Conservation (phyloP, 257 asterid genomes). For the Pogostemon cablin region DNA sequence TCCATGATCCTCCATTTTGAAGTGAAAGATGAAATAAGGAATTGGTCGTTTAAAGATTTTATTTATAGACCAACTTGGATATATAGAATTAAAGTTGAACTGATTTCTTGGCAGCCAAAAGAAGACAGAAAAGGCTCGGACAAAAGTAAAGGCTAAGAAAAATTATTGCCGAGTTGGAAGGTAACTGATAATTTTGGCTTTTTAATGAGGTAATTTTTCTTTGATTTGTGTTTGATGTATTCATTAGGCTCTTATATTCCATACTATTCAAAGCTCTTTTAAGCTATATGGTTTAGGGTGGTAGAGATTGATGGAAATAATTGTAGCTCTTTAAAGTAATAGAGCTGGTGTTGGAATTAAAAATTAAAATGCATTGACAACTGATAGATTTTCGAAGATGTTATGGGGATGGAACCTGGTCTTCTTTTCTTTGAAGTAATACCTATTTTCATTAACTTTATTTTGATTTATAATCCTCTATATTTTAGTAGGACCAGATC, state of each 20-base stretch:
- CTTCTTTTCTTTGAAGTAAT: slow-evolving; percentile 96
- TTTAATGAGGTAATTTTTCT: too few species aligned
- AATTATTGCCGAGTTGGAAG: too few species aligned
- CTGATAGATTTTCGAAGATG: slow-evolving; percentile 53
- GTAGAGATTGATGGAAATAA: too few species aligned
- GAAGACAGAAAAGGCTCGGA: too few species aligned
- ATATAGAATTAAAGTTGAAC: neutral
- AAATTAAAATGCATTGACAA: slow-evolving; percentile 35
- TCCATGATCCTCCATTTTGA: neutral
- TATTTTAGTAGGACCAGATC: neutral
- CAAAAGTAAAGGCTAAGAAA: too few species aligned
- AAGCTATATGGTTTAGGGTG: too few species aligned
- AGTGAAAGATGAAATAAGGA: neutral
- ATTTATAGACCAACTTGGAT: neutral
- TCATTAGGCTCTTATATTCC: too few species aligned
- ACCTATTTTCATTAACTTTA: slow-evolving; percentile 9
- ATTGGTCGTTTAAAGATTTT: neutral
- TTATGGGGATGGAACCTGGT: slow-evolving; percentile 94
- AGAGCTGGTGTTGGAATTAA: slow-evolving; percentile 39
- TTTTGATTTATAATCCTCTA: slow-evolving; percentile 14
- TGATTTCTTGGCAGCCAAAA: too few species aligned
- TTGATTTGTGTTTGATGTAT: too few species aligned
- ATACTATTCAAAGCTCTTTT: too few species aligned
- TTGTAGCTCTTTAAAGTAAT: slow-evolving; percentile 48
- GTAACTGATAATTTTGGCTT: too few species aligned